Base-by-base conservation (phyloP, 305 asterid genomes). In the Coffea humblotiana region DNA sequence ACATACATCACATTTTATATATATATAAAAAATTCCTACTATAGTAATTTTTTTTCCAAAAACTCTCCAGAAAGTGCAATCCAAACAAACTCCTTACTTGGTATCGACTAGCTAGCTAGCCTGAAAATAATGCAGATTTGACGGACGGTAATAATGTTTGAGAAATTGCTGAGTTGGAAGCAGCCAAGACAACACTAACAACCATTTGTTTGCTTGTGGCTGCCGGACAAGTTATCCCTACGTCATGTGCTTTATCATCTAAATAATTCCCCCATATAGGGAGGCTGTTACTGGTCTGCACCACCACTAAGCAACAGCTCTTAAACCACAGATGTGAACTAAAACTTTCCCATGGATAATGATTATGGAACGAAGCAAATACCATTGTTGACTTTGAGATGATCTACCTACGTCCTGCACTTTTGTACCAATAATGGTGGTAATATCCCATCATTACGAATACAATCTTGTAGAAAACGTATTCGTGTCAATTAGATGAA, bases 141-240 rank as follows among this genome's bases (percentile, higher is more conserved):
- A 76, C 65, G 79, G 64, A 67, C 6, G 37, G 25, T 8, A 64
- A 63, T 8, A 64, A 76, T 71, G 74, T 51, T 1, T 0, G 48
- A 8, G 12, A 68, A 70, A 14, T 70, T 49, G 18, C 2, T 11
- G 10, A 47, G 27, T 47, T 19, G 32, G 51, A 29, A 27, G 61
- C 73, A 29, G 65, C 65, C 73, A 65, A 77, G 35, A 32, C 63
- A 66, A 64, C 65, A 15, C 19, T 19, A 64, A 76, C 72, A 32
- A 64, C 72, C 72, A 32, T 14, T 76, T 76, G 58, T 76, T 13
- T 63, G 71, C 15, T n/a, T 18, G 8, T 27, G 32, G 3, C 27
- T 9, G 5, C 3, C 4, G 8, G 72, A 67, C 43, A 16, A 6
- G 5, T n/a, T 29, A n/a, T 19, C 45, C 19, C 49, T 19, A 45